These are phyloP conservation scores for Eucalyptus fibrosa DNA, from an alignment of 345 rosid genomes.

Conservation along the genomic window DNA sequence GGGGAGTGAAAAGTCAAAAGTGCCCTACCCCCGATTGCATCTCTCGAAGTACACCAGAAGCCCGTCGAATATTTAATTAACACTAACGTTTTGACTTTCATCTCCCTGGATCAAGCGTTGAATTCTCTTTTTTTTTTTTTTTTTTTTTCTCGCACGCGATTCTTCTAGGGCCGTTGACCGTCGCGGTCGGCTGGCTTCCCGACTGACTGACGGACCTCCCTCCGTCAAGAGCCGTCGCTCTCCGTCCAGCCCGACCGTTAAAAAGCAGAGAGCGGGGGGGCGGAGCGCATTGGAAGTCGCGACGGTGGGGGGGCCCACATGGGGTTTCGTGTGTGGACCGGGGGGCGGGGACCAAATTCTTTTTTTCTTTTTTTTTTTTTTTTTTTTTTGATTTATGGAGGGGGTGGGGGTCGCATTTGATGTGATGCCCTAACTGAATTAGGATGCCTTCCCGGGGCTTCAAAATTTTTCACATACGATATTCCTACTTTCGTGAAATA, in stretches of 20 bases:
- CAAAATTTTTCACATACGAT: not conserved
- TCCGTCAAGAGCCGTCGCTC: not conserved
- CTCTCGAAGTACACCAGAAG: not conserved
- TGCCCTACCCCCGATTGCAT: not conserved
- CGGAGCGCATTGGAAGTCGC: not conserved
- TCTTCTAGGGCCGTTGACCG: not conserved
- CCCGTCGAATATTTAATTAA: not conserved
- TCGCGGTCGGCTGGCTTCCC: not conserved
- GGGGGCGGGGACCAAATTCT: not conserved
- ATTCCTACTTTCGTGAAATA: not conserved
- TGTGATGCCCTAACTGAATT: constrained; percentile 9
- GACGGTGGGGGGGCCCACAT: not conserved
- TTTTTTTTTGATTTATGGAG: not conserved
- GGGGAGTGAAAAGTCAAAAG: not conserved
- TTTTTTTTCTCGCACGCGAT: not conserved
- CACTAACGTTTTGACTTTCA: not conserved
- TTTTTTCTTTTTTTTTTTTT: fast-evolving
- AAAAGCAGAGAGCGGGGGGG: not conserved
- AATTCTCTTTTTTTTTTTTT: too few species aligned
- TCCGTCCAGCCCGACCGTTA: constrained; percentile 18
- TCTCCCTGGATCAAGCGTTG: not conserved
- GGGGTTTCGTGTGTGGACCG: constrained; percentile 2
- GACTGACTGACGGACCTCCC: not conserved
- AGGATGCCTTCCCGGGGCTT: not conserved
- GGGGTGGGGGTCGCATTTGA: not conserved